Conservation (phyloP, 2,329 filamentous ascomycete species). For the Diplodia scrobiculata region DNA sequence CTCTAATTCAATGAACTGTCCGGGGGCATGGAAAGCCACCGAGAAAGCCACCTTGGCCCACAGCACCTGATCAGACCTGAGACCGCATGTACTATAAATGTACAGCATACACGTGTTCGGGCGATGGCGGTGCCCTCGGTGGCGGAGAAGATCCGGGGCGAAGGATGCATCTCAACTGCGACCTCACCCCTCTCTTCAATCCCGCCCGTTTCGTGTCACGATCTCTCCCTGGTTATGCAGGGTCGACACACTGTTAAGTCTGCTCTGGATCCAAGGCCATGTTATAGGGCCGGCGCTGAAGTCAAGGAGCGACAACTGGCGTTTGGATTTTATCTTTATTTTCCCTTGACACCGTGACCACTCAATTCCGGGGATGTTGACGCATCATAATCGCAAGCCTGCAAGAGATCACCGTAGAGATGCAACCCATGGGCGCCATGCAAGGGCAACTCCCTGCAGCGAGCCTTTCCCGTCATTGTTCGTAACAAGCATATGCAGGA, state of each 20-base stretch:
- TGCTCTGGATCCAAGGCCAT: not conserved
- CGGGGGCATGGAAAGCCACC: not conserved
- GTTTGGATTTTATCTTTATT: not conserved
- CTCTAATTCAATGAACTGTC: not conserved
- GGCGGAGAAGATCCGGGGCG: slow-evolving; percentile 9
- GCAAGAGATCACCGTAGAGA: not conserved
- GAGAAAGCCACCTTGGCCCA: slow-evolving; percentile 17
- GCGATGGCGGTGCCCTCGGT: slow-evolving; percentile 12
- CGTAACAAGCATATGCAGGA: not conserved
- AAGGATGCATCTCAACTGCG: not conserved
- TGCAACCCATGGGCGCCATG: not conserved
- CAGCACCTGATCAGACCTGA: slow-evolving; percentile 8
- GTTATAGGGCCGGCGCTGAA: not conserved
- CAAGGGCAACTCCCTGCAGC: not conserved
- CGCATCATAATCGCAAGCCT: not conserved
- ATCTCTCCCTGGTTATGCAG: not conserved
- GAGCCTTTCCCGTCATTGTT: not conserved
- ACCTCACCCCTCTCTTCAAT: not conserved
- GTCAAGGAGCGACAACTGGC: not conserved
- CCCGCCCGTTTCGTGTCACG: not conserved
- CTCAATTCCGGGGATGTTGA: not conserved
- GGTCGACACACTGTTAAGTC: not conserved
- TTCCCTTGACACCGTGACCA: not conserved
- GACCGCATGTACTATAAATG: not conserved
- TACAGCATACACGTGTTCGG: not conserved